Evolutionary conservation across 1,284 basidiomycete genomes (phyloP), one percentile per base, ranked within the genome.

Genomic region (Ustilago shanxiensis): DNA sequence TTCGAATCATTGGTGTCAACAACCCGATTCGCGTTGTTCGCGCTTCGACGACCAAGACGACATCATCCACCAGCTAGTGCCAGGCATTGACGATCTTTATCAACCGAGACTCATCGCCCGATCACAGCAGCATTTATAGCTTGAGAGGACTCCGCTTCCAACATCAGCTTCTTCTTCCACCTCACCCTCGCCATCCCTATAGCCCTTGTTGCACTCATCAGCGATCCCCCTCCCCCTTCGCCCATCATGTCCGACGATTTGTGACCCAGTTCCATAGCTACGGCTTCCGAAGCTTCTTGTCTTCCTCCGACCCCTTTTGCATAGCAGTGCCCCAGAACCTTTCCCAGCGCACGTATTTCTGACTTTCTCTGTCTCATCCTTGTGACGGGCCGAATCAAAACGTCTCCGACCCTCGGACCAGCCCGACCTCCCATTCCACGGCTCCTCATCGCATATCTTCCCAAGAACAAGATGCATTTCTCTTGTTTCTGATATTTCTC

Each of bases 231-330:
- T n/a, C n/a, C n/a, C n/a, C n/a, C n/a, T n/a, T n/a, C 16, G 31
- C 50, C 47, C 65, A 50, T 35, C 57, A 72, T 72, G 70, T 37
- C 51, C 41, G 70, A 67, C 65, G 10, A 14, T 57, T 60, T 63
- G 57, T 72, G 65, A 67, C 65, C 60, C 24, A 11, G 29, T 58
- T 60, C 41, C 18, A 35, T 29, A 60, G 58, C 53, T 60, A 50
- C 53, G 57, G 65, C 70, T 57, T 53, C 44, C 54, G 45, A 60
- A 63, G 65, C 60, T 54, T 60, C 26, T 26, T 22, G 9, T 31
- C 53, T 57, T 53, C 24, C 10, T 24, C 22, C 44, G 18, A 16
- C 5, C 14, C 37, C 20, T 51, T n/a, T 37, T 31, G 53, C 60
- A 58, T 54, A 22, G 57, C 64, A 61, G n/a, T n/a, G n/a, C 57